A percentile compares a stretch with the other conserved stretches of the same genome.
Conservation (phyloP, 176 grass and related monocot species). For the Elymus sibiricus region DNA sequence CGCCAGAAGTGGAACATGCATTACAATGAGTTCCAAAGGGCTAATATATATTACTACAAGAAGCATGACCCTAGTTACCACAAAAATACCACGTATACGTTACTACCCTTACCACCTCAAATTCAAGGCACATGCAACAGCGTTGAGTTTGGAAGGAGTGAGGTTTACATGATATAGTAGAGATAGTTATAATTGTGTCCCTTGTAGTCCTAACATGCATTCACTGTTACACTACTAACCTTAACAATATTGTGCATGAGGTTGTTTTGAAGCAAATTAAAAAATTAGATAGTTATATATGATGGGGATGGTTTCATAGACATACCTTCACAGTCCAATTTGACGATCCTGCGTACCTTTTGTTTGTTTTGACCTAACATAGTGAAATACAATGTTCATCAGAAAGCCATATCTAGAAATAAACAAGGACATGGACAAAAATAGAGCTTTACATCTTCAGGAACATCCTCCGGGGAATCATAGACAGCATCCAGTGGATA, state of each 20-base stretch:
- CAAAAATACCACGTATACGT: background rate
- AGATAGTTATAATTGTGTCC: background rate
- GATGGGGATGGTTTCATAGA: constrained; percentile 1
- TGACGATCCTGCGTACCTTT: constrained; percentile 90
- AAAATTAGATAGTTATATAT: constrained; percentile 2
- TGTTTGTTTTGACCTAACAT: constrained; percentile 78
- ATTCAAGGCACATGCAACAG: background rate
- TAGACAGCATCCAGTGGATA: constrained; percentile 95
- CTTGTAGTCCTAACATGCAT: constrained; percentile 7
- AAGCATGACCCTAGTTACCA: background rate
- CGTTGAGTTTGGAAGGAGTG: background rate
- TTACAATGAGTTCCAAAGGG: background rate
- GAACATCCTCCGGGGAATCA: constrained; percentile 85
- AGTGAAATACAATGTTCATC: background rate
- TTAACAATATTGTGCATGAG: background rate
- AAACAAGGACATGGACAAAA: background rate
- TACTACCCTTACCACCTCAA: background rate
- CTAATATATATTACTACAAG: background rate
- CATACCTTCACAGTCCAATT: constrained; percentile 93
- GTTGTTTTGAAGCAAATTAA: background rate
- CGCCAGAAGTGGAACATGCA: background rate
- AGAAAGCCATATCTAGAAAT: background rate
- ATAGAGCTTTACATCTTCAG: constrained; percentile 72
- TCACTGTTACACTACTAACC: background rate
- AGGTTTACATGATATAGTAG: background rate